Base-by-base conservation (phyloP, 192 early-diverging fungal species). In the Mortierella antarctica region DNA sequence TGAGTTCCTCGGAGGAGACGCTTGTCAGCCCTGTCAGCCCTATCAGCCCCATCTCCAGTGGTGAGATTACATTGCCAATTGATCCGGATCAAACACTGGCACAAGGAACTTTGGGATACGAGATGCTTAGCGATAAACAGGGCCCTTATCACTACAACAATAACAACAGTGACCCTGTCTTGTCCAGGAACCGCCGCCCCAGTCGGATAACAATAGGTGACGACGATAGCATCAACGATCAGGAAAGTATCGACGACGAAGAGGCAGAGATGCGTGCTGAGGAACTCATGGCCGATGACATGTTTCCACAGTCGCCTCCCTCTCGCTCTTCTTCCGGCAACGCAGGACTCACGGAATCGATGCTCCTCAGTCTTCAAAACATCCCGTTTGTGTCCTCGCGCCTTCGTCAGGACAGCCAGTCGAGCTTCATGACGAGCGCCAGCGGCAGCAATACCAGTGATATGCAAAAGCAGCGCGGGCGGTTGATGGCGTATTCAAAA, bases 211-310 rank as follows among this genome's bases (percentile, higher is more conserved):
- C 14, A 0, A n/a, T n/a, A 13, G 21, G 39, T 13, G 65, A 71
- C 20, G 70, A 72, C 15, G 77, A 80, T 6, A 64, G 60, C 41
- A 53, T 62, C 40, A 56, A 57, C 63, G 68, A 70, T 6, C 74
- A 70, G n/a, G 67, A 70, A 40, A 78, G 74, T 39, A 58, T 66
- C 18, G 70, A 63, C 49, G 77, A 80, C 21, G 77, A 80, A 6
- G 77, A 80, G 47, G 77, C 77, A 3, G 77, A 80, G 57, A 46
- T 80, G 5, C 57, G 64, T 6, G 77, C 77, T 0, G 77, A 80
- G 54, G 77, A 58, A 17, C 52, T 80, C 51, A 80, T 80, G 53
- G 65, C 17, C 2, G 60, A 62, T n/a, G 59, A 67, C 41, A 10
- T 65, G 55, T 65, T 73, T 62, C 62, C 47, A 21, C 71, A 59